These are phyloP conservation scores for Rosellinia necatrix DNA, from an alignment of 2,329 filamentous ascomycete species.

Conservation along the genomic window DNA sequence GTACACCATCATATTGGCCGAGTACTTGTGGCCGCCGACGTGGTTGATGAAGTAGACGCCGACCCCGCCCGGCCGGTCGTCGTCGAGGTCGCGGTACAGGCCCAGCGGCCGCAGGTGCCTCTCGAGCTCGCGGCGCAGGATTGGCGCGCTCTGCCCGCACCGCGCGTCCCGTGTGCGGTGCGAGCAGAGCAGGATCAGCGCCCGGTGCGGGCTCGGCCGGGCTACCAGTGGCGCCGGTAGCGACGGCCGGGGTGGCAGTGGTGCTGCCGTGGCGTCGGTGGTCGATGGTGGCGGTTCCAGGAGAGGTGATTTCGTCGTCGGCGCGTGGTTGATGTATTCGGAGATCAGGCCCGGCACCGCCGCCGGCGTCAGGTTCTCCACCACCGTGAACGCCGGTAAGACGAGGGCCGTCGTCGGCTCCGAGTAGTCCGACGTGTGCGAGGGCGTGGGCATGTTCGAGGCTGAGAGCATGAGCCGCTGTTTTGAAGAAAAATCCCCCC, in stretches of 20 bases:
- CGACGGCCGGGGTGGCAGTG: too few relatives aligned
- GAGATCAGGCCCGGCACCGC: conserved; percentile 73
- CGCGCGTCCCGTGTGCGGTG: conserved; percentile 93
- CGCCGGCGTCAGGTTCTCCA: conserved; percentile 81
- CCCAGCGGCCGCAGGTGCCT: conserved; percentile 84
- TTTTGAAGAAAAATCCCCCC: background rate
- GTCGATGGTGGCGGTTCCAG: conserved; percentile 42
- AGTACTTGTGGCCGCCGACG: conserved; percentile 95
- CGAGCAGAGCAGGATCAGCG: conserved; percentile 89
- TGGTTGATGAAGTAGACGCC: conserved; percentile 97
- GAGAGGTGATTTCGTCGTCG: conserved; percentile 74
- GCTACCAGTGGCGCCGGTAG: too few relatives aligned
- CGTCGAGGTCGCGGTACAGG: conserved; percentile 83
- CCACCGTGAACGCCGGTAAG: conserved; percentile 80
- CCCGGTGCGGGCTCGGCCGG: conserved; percentile 77
- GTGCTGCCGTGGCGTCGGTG: too few relatives aligned
- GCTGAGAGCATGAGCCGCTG: conserved; percentile 89
- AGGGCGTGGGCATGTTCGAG: conserved; percentile 84
- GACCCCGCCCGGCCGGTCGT: conserved; percentile 87
- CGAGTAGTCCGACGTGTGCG: conserved; percentile 64
- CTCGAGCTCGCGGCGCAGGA: conserved; percentile 87
- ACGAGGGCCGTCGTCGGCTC: conserved; percentile 80
- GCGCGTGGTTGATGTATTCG: conserved; percentile 69
- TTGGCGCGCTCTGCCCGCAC: conserved; percentile 89
- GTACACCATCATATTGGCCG: conserved; percentile 93